Evolutionary conservation across 495 filamentous ascomycete genomes (phyloP).

Genomic region (Penicillium steckii): DNA sequence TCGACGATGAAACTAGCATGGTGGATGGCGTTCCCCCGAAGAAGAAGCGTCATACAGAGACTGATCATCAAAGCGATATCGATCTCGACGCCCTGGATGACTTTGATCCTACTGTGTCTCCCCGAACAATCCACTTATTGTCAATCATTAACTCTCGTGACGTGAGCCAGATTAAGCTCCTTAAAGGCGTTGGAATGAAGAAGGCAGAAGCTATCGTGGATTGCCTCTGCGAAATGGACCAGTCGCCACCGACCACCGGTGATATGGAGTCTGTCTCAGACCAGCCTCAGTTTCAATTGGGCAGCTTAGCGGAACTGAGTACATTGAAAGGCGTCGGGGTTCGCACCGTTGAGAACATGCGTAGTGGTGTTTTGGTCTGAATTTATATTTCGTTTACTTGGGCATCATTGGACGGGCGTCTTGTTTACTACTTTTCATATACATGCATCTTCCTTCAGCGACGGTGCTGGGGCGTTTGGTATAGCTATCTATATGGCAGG

Average conservation of each 20-base stretch:
- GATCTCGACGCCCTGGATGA: slow-evolving; percentile 24
- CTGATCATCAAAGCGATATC: slow-evolving; percentile 16
- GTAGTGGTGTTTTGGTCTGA: slow-evolving; percentile 44
- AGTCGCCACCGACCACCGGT: slow-evolving; percentile 15
- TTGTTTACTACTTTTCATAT: slow-evolving; percentile 11
- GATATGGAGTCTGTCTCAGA: slow-evolving; percentile 17
- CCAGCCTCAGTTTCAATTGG: slow-evolving; percentile 35
- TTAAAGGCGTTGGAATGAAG: slow-evolving; percentile 65
- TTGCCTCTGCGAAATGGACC: slow-evolving; percentile 50
- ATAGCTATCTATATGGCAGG: background rate
- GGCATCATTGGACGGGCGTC: slow-evolving; percentile 17
- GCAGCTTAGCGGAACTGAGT: slow-evolving; percentile 45
- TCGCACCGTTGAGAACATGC: slow-evolving; percentile 56
- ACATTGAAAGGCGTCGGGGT: slow-evolving; percentile 50
- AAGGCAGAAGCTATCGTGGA: slow-evolving; percentile 55
- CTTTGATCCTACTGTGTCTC: slow-evolving; percentile 47
- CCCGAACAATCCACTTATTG: slow-evolving; percentile 69
- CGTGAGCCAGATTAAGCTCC: slow-evolving; percentile 56
- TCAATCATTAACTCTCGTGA: slow-evolving; percentile 86
- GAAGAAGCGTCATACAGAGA: slow-evolving; percentile 42
- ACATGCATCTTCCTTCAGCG: slow-evolving; percentile 36
- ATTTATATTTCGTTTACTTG: slow-evolving; percentile 1
- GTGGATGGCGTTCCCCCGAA: slow-evolving; percentile 36
- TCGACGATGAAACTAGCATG: slow-evolving; percentile 32
- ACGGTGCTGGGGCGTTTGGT: slow-evolving; percentile 37